phyloP scores from a whole-genome alignment of 2,329 filamentous ascomycete genomes.

The Pleurostoma richardsiae region DNA sequence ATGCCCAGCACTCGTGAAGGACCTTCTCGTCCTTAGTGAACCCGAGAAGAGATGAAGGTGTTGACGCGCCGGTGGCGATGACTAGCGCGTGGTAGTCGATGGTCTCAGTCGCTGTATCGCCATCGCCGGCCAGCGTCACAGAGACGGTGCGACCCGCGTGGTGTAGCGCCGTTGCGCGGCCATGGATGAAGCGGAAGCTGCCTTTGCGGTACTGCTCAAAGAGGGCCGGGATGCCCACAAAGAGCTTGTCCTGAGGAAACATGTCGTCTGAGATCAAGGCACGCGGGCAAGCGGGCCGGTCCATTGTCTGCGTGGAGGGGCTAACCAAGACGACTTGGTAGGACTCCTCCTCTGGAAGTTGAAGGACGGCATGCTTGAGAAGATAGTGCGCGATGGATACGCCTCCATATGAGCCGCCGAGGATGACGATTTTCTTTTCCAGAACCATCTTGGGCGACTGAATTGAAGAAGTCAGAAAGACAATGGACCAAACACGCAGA shows the following conservation, averaged over 20 bases:
- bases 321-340: conserved; percentile 39
- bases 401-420: conserved; percentile 49
- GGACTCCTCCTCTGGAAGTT: conserved; percentile 21
- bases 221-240: conserved; percentile 26
- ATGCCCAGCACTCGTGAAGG: conserved; percentile 26
- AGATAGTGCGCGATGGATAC: conserved; percentile 47
- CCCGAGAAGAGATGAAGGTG: conserved; percentile 36
- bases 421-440: conserved; percentile 38
- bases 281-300: conserved; percentile 37
- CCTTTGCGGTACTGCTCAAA: conserved; percentile 32
- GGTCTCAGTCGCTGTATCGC: conserved; percentile 7
- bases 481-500: no score
- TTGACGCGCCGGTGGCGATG: conserved; percentile 42
- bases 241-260: conserved; percentile 38
- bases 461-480: no score
- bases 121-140: conserved; percentile 9
- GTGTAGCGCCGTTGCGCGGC: conserved; percentile 28
- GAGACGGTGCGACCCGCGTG: conserved; percentile 24
- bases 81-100: conserved; percentile 38
- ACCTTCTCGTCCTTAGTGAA: conserved; percentile 25
- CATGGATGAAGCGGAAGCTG: conserved; percentile 36
- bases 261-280: conserved; percentile 38
- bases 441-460: no score
- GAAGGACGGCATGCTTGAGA: conserved; percentile 43
- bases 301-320: conserved; percentile 32